Evolutionary conservation across 2,329 filamentous ascomycete genomes (phyloP).

Genomic region (Raffaelea albimanens): DNA sequence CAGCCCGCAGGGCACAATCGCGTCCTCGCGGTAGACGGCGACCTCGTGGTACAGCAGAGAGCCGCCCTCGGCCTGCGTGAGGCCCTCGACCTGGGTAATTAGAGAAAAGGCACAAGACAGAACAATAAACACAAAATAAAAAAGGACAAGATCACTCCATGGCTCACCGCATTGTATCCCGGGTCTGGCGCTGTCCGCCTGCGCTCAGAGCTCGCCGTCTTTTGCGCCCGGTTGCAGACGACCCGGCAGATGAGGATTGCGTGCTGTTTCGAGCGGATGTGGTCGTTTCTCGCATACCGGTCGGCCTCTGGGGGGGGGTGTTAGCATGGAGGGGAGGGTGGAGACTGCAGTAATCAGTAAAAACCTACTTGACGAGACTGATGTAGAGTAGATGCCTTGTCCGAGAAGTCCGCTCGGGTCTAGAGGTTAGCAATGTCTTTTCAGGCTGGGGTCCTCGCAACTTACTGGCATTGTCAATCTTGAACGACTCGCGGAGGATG

Average conservation of each 20-base stretch:
- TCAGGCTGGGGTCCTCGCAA: too few relatives aligned
- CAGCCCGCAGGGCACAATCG: constrained; percentile 3
- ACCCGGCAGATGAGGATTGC: constrained; percentile 5
- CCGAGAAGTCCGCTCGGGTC: neutral
- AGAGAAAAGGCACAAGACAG: too few relatives aligned
- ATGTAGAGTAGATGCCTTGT: constrained; percentile 2
- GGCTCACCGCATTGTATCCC: constrained; percentile 1
- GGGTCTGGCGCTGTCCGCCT: neutral
- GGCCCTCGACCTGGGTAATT: neutral
- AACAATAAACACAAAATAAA: too few relatives aligned
- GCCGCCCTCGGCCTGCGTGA: constrained; percentile 1
- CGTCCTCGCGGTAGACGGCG: constrained; percentile 3
- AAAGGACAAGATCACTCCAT: too few relatives aligned
- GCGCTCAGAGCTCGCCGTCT: neutral
- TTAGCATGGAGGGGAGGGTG: neutral
- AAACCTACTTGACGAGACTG: constrained; percentile 3
- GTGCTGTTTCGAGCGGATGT: constrained; percentile 1
- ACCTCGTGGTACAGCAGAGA: constrained; percentile 2
- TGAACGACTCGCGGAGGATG: neutral
- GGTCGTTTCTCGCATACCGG: constrained; percentile 2
- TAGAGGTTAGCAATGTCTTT: neutral
- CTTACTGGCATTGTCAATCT: neutral
- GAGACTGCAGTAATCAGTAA: too few relatives aligned
- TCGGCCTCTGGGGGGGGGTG: constrained; percentile 1
- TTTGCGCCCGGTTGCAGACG: neutral